phyloP scores from a whole-genome alignment of 352 stramenopile species.

The Pythium guiyangense region DNA sequence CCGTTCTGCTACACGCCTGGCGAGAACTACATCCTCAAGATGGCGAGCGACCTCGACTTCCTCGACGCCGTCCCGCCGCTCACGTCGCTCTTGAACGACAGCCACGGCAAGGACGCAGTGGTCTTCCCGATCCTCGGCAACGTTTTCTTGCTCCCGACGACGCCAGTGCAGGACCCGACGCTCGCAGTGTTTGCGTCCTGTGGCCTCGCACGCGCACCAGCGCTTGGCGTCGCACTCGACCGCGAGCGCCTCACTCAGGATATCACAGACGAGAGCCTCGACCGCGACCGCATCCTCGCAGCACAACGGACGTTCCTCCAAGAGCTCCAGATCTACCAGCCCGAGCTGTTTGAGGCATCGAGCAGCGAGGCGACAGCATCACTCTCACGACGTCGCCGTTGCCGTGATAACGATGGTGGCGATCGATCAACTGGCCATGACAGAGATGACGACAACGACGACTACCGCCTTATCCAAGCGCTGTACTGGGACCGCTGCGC shows the following conservation, averaged over 20 bases:
- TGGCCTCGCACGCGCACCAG: constrained; percentile 16
- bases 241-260: constrained; percentile 16
- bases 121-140: constrained; percentile 66
- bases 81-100: constrained; percentile 34
- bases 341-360: constrained; percentile 21
- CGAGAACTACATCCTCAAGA: constrained; percentile 76
- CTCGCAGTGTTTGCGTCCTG: constrained; percentile 45
- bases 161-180: constrained; percentile 50
- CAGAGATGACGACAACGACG: background rate
- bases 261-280: constrained; percentile 27
- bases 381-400: no score
- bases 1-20: constrained; percentile 58
- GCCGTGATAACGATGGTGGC: no score
- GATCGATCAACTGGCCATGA: background rate
- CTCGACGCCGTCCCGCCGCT: constrained; percentile 49
- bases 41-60: constrained; percentile 71
- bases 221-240: constrained; percentile 9
- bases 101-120: constrained; percentile 20
- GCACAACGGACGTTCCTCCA: constrained; percentile 57
- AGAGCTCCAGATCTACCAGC: constrained; percentile 57
- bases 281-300: constrained; percentile 39
- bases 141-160: constrained; percentile 61
- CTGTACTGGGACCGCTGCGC: constrained; percentile 85
- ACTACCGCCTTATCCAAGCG: constrained; percentile 46
- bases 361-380: no score